These are phyloP conservation scores for Ilyonectria mors-panacis DNA, from an alignment of 2,329 filamentous ascomycete genomes.

Conservation along the genomic window DNA sequence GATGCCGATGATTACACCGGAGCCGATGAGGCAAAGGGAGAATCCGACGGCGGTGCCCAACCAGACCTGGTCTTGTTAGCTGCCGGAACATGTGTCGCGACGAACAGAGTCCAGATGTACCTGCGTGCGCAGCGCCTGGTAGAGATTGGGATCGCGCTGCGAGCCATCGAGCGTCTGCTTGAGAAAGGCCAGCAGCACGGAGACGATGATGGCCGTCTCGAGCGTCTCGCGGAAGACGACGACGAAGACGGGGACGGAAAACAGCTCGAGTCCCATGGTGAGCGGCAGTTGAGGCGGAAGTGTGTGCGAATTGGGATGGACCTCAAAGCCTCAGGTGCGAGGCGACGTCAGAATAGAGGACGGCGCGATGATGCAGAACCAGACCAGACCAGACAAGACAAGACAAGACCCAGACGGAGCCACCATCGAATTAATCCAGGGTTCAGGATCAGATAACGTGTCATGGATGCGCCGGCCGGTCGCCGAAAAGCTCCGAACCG, in stretches of 20 bases:
- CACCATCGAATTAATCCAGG: neutral
- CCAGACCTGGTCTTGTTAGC: slow-evolving; percentile 66
- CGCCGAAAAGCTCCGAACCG: neutral
- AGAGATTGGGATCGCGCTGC: slow-evolving; percentile 71
- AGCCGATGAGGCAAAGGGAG: slow-evolving; percentile 75
- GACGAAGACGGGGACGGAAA: slow-evolving; percentile 88
- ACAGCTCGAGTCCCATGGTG: slow-evolving; percentile 76
- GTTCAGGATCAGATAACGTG: neutral
- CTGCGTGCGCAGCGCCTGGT: slow-evolving; percentile 78
- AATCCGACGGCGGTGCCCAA: slow-evolving; percentile 56
- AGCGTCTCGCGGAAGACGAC: slow-evolving; percentile 90
- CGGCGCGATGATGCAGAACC: neutral
- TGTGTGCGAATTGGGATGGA: neutral
- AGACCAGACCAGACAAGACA: neutral
- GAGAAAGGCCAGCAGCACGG: slow-evolving; percentile 85
- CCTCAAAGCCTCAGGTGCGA: neutral
- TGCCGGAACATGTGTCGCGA: neutral
- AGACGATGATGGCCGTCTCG: slow-evolving; percentile 88
- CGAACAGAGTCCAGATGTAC: slow-evolving; percentile 53
- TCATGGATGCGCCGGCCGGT: neutral
- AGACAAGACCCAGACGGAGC: neutral
- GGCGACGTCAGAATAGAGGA: neutral
- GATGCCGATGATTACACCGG: slow-evolving; percentile 77
- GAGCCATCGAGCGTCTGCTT: slow-evolving; percentile 83
- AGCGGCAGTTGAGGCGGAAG: neutral